Base-by-base conservation (phyloP, 805 yeast species). In the Debaryomyces maramus region DNA sequence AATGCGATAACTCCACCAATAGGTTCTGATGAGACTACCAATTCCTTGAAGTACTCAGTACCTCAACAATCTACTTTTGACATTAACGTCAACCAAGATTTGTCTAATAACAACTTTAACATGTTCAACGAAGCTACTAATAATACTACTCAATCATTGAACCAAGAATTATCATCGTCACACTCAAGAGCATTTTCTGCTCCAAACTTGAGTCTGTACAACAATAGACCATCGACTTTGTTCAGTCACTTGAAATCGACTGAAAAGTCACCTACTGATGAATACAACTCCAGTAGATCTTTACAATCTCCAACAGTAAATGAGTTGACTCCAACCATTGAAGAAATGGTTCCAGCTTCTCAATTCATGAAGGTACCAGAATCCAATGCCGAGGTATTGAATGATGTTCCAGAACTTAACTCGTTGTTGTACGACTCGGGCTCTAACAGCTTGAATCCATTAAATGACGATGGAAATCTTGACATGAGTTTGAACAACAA, bases 21-120 rank as follows among this genome's bases (percentile, higher is more conserved):
- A 11, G 22, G 9, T 3, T 11, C n/a, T 17, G 20, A 21, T 23
- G 37, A 21, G n/a, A 13, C 13, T 23, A 9, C 17, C 10, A 21
- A 19, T 22, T 11, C 34, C 30, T 22, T 31, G 22, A 34, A 32
- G 7, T 41, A 38, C 15, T 30, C 44, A 5, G 39, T 44, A 6
- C 50, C 50, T 8, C 46, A 44, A 27, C 40, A 36, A 22, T 34
- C 50, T 2, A 23, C 50, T 14, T 46, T 48, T 23, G 53, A 45
- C 29, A 30, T 49, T 17, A 41, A 45, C 18, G 23, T 38, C 30
- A 35, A 27, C 10, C 46, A 38, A 22, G 36, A 39, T 23, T 15
- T 39, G 17, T 32, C 38, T 31, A 19, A 38, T 36, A 41, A 39
- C 32, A 47, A 45, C 38, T 41, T 47, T 29, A 44, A 42, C 37